Percentiles rank a stretch among this genome's conserved stretches.
phyloP scores from a whole-genome alignment of 2,329 filamentous ascomycete species.

The Sclerotiophoma versabilis region DNA sequence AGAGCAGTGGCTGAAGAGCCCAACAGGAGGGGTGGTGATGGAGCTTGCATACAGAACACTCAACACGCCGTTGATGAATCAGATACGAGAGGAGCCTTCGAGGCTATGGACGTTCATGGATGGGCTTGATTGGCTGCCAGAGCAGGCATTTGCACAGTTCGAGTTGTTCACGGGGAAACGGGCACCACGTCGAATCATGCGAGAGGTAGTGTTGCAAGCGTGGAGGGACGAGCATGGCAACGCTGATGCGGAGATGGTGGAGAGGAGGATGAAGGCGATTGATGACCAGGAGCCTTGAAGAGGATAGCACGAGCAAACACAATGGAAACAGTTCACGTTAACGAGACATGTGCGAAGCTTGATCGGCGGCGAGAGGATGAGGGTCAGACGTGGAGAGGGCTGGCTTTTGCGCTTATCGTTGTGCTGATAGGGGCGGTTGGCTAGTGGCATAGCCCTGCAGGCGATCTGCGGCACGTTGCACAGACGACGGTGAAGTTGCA shows the following conservation, averaged over 20 bases:
- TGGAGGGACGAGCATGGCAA: conserved; percentile 46
- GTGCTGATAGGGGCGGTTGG: background rate
- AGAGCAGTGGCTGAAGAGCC: conserved; percentile 71
- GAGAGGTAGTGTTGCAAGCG: conserved; percentile 63
- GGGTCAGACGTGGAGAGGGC: too few relatives aligned
- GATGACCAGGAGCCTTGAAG: conserved; percentile 44
- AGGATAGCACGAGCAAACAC: conserved; percentile 3
- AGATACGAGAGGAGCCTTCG: conserved; percentile 67
- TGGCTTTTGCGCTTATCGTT: too few relatives aligned
- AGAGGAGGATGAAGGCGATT: conserved; percentile 43
- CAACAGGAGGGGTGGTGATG: conserved; percentile 77
- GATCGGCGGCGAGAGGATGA: too few relatives aligned
- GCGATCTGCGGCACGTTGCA: conserved; percentile 30
- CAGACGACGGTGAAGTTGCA: conserved; percentile 20
- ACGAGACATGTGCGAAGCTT: background rate
- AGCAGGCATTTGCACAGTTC: conserved; percentile 83
- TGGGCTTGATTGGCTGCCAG: conserved; percentile 76
- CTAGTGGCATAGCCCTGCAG: too few relatives aligned
- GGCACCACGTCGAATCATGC: conserved; percentile 75
- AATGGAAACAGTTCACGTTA: background rate
- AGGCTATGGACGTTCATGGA: conserved; percentile 78
- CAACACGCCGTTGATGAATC: conserved; percentile 72
- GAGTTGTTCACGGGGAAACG: conserved; percentile 79
- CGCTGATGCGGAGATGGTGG: conserved; percentile 41
- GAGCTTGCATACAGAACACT: conserved; percentile 77